Conservation (phyloP, 2,329 filamentous ascomycete genomes). For the Phyllosticta ampelicida region DNA sequence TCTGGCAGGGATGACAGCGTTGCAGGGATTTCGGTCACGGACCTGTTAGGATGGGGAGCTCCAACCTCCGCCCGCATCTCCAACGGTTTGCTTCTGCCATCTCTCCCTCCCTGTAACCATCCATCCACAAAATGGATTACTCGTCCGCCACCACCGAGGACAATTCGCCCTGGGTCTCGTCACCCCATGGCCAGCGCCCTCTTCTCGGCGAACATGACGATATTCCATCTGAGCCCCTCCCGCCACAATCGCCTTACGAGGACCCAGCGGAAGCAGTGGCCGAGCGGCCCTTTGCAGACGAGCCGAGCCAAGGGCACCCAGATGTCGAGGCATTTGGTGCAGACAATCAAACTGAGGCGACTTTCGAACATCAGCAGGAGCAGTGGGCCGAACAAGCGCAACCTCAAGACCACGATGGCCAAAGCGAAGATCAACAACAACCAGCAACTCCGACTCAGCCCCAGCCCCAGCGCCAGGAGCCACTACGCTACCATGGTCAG, state of each 20-base stretch:
- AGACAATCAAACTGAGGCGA: slow-evolving; percentile 28
- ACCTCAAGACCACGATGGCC: slow-evolving; percentile 23
- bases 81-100: background rate
- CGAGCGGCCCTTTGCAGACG: slow-evolving; percentile 10
- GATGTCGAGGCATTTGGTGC: slow-evolving; percentile 14
- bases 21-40: background rate
- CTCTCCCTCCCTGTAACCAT: background rate
- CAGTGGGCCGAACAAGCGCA: slow-evolving; percentile 27
- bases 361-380: slow-evolving; percentile 22
- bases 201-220: slow-evolving; percentile 36
- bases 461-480: slow-evolving; percentile 29
- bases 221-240: slow-evolving; percentile 30
- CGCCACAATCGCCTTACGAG: slow-evolving; percentile 29
- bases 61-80: background rate
- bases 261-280: slow-evolving; percentile 9
- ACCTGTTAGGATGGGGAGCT: background rate
- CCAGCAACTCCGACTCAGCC: slow-evolving; percentile 24
- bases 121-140: slow-evolving; percentile 49
- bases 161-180: slow-evolving; percentile 53
- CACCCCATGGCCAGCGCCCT: slow-evolving; percentile 42
- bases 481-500: slow-evolving; percentile 38
- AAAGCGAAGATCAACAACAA: slow-evolving; percentile 23
- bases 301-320: slow-evolving; percentile 2
- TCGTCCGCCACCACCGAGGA: slow-evolving; percentile 44
- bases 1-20: background rate